Evolutionary conservation across 1,284 basidiomycete genomes (phyloP), one percentile per base, ranked within the genome.

Genomic region (Macrocystidia cucumis): DNA sequence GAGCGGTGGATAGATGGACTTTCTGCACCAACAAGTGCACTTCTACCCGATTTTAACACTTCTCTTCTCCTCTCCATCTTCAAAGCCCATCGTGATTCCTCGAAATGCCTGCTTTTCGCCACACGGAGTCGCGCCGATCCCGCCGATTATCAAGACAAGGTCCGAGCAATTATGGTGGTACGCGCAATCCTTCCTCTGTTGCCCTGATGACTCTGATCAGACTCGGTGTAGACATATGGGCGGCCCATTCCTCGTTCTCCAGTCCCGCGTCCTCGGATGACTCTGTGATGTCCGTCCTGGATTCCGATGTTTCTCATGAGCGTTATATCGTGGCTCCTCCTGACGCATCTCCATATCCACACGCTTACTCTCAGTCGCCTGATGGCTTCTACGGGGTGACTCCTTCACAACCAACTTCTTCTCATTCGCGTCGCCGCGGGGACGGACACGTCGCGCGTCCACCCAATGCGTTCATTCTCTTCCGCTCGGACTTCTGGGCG

Each of bases 381-480:
- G 9, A 25, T 14, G 18, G 32, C 31, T 31, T n/a, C n/a, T n/a
- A n/a, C n/a, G n/a, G n/a, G n/a, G n/a, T n/a, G n/a, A n/a, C n/a
- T n/a, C n/a, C n/a, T n/a, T n/a, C n/a, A n/a, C 37, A 12, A 23
- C 17, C 29, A 34, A 39, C 47, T 54, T 39, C 13, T 8, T 46
- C 66, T 7, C 68, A 67, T 40, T 56, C 59, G 2, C 63, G 62
- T 43, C 65, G 61, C 41, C 60, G 60, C 40, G 55, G 57, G 39
- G 50, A 58, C 2, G 58, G 59, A 16, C 63, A 72, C 47, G 72
- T 88, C 40, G 78, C 80, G 35, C 76, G 87, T 11, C 89, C 88
- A 3, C 73, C 82, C 30, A 92, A 92, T 49, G 77, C 85, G 4
- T 92, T 91, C 64, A 85, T 92, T 55, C 60, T 89, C 42, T 92